Percentiles rank a stretch among this genome's conserved stretches.
phyloP scores from a whole-genome alignment of 805 yeast genomes.

The Wickerhamiella siamensis region DNA sequence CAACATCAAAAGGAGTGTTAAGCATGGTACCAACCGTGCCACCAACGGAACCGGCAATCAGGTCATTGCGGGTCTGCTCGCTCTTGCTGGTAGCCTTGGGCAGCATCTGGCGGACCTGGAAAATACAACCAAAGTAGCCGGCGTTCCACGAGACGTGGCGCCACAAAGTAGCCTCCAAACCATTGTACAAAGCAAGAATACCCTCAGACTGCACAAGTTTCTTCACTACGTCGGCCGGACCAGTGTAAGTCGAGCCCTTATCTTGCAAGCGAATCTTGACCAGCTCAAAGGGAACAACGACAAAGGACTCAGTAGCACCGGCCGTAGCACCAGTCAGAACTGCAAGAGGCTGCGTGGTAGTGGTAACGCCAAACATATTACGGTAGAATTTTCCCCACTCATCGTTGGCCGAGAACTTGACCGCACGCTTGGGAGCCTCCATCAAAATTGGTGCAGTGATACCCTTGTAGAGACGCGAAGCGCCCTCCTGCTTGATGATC shows the following conservation, averaged over 20 bases:
- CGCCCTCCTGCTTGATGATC: constrained; percentile 77
- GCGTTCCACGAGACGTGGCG: constrained; percentile 96
- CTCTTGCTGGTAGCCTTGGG: constrained; percentile 61
- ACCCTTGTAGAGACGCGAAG: constrained; percentile 74
- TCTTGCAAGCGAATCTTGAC: constrained; percentile 93
- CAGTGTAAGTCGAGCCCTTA: constrained; percentile 61
- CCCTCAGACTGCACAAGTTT: constrained; percentile 67
- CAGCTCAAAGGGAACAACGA: constrained; percentile 94
- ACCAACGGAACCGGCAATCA: constrained; percentile 88
- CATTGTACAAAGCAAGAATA: constrained; percentile 71
- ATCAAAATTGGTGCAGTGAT: constrained; percentile 90
- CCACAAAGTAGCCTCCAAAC: constrained; percentile 94
- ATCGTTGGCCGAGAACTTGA: constrained; percentile 96
- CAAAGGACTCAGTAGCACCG: constrained; percentile 92
- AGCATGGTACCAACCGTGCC: constrained; percentile 93
- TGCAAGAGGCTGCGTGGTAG: constrained; percentile 70
- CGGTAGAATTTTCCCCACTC: constrained; percentile 85
- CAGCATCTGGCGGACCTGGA: constrained; percentile 64
- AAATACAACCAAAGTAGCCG: constrained; percentile 91
- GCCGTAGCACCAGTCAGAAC: constrained; percentile 95
- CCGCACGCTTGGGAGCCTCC: constrained; percentile 99
- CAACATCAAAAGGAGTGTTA: constrained; percentile 93
- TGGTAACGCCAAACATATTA: constrained; percentile 47
- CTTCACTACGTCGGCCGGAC: constrained; percentile 69
- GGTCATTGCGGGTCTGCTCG: constrained; percentile 71